Conservation (phyloP, 2,329 filamentous ascomycete species). For the Chaetoscypha palmicola region DNA sequence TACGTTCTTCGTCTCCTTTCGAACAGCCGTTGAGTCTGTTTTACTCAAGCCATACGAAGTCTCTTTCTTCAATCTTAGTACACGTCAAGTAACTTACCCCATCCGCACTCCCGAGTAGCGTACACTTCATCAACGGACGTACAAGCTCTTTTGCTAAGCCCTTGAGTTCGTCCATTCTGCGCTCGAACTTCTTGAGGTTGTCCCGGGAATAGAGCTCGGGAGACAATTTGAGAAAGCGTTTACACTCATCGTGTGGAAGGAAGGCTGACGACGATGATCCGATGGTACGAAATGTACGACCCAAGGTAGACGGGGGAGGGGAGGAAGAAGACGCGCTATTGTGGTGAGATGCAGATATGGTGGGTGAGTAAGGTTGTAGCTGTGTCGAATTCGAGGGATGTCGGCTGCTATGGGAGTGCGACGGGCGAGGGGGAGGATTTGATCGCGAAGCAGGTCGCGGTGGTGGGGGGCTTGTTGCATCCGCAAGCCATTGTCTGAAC, state of each 20-base stretch:
- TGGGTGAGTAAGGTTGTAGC: slow-evolving; percentile 15
- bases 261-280: slow-evolving; percentile 59
- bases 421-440: slow-evolving; percentile 20
- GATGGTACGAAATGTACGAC: slow-evolving; percentile 70
- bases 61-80: slow-evolving; percentile 52
- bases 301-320: slow-evolving; percentile 50
- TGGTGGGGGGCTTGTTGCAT: slow-evolving; percentile 73
- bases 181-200: slow-evolving; percentile 79
- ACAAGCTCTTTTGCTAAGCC: slow-evolving; percentile 74
- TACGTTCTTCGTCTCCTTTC: too few species aligned
- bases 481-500: slow-evolving; percentile 89
- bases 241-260: slow-evolving; percentile 79
- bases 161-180: slow-evolving; percentile 83
- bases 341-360: slow-evolving; percentile 29
- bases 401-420: slow-evolving; percentile 4
- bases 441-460: slow-evolving; percentile 39
- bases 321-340: slow-evolving; percentile 29
- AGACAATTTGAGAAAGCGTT: slow-evolving; percentile 77
- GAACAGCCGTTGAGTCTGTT: not conserved
- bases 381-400: slow-evolving; percentile 6
- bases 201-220: slow-evolving; percentile 80
- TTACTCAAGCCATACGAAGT: slow-evolving; percentile 50
- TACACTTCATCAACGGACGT: slow-evolving; percentile 77
- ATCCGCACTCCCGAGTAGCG: slow-evolving; percentile 65
- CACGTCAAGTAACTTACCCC: slow-evolving; percentile 57